Conservation (phyloP, 2,329 filamentous ascomycete genomes). For the Microsporum canis region DNA sequence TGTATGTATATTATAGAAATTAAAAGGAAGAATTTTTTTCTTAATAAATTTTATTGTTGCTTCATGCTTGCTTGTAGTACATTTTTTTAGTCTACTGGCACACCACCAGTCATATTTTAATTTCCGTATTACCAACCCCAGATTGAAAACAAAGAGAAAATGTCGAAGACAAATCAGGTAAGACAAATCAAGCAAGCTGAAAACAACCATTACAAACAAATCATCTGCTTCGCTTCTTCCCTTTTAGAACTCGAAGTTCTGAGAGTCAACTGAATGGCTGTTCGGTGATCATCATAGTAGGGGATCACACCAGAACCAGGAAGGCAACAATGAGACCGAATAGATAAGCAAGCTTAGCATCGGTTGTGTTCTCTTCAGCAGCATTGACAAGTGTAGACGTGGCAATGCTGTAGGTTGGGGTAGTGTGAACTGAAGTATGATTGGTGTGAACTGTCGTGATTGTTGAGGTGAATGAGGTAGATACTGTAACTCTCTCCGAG, state of each 20-base stretch:
- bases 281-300: neutral
- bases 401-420: neutral
- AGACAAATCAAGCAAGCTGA: neutral
- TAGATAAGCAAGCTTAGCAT: conserved; percentile 1
- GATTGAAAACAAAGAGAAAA: neutral
- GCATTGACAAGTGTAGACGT: neutral
- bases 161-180: neutral
- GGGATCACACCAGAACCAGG: neutral
- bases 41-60: neutral
- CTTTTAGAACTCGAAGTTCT: neutral
- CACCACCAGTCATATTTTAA: neutral
- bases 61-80: neutral
- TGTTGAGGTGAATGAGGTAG: neutral
- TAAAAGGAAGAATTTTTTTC: neutral
- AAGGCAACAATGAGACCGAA: neutral
- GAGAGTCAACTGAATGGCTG: neutral
- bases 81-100: neutral
- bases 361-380: neutral
- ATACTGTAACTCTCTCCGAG: neutral
- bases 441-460: neutral
- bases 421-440: neutral
- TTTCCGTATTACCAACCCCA: neutral
- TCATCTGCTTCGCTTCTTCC: neutral
- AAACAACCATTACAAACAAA: neutral
- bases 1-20: no score